Evolutionary conservation across 345 rosid species (phyloP), one percentile per base, ranked within the genome.

Genomic region (Murraya paniculata): DNA sequence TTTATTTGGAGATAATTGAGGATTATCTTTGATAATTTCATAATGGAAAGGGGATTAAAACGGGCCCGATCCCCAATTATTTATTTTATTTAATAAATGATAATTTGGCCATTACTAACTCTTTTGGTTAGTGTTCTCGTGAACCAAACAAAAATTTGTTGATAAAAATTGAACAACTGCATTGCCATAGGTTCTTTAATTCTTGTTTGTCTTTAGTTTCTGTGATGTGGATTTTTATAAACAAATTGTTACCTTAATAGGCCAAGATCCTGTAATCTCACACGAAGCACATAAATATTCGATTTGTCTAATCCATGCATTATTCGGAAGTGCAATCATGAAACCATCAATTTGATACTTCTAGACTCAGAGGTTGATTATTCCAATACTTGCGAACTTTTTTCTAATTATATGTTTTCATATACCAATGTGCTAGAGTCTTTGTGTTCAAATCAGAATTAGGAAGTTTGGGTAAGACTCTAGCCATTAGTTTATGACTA

Each of bases 401-500:
- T 56, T 76, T 25, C 33, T 66, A 11, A 39, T 78, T 55, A 55
- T 85, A 3, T 83, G 80, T 8, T 67, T 82, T 64, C 84, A 87
- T 36, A 56, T 78, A 9, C 78, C 84, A 19, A 39, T 80, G 4
- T 85, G n/a, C 55, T 87, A 87, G 90, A 62, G 72, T 68, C 77
- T 85, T 85, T 9, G 82, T 82, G 36, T 87, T 71, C 45, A 78
- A 75, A 72, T 66, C 78, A 25, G 72, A 62, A 48, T 28, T 87
- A 0, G 85, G 86, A 64, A 78, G 39, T 53, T 27, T 24, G 7
- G 88, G 92, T 35, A 83, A 88, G 2, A 88, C 90, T 9, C 9
- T 89, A 50, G 85, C 89, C 22, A 73, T 83, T 58, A 64, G 87
- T 76, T 19, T 89, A 7, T 86, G n/a, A n/a, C n/a, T n/a, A n/a